These are phyloP conservation scores for Cucurbitaria berberidis DNA, from an alignment of 2,329 filamentous ascomycete species.

Conservation along the genomic window DNA sequence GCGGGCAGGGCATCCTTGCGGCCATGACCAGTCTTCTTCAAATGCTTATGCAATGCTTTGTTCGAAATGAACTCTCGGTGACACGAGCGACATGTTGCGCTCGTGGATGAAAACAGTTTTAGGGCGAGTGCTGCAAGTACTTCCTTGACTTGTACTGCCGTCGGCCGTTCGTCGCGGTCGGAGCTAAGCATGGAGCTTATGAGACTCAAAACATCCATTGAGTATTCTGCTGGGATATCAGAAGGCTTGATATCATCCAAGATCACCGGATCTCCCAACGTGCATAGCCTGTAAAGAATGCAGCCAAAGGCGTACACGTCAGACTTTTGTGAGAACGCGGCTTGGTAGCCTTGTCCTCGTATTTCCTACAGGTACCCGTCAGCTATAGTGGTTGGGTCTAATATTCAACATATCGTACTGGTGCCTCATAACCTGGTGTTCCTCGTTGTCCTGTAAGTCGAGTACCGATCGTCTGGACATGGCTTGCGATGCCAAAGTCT, in stretches of 20 bases:
- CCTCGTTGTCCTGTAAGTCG: conserved; percentile 11
- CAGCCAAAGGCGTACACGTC: conserved; percentile 24
- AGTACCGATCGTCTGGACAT: conserved; percentile 12
- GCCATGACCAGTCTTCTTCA: conserved; percentile 4
- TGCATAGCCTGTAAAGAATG: conserved; percentile 15
- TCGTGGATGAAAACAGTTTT: not conserved
- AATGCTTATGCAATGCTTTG: conserved; percentile 9
- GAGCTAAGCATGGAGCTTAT: conserved; percentile 13
- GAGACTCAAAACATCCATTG: conserved; percentile 5
- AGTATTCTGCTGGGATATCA: conserved; percentile 12
- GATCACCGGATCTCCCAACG: conserved; percentile 3
- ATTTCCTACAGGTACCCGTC: conserved; percentile 9
- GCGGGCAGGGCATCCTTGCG: not conserved
- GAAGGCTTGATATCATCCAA: conserved; percentile 10
- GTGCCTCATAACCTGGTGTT: conserved; percentile 18
- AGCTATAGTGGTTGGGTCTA: not conserved
- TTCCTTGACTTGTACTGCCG: conserved; percentile 7
- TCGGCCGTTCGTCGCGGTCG: conserved; percentile 7
- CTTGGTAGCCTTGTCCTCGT: conserved; percentile 3
- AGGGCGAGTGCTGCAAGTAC: conserved; percentile 1
- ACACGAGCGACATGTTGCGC: conserved; percentile 1
- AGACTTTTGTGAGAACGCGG: conserved; percentile 21
- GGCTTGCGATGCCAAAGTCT: conserved; percentile 22
- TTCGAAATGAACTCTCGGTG: conserved; percentile 1
- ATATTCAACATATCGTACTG: not conserved